Conservation (phyloP, 2,329 filamentous ascomycete species). For the Sporothrix brunneoviolacea region DNA sequence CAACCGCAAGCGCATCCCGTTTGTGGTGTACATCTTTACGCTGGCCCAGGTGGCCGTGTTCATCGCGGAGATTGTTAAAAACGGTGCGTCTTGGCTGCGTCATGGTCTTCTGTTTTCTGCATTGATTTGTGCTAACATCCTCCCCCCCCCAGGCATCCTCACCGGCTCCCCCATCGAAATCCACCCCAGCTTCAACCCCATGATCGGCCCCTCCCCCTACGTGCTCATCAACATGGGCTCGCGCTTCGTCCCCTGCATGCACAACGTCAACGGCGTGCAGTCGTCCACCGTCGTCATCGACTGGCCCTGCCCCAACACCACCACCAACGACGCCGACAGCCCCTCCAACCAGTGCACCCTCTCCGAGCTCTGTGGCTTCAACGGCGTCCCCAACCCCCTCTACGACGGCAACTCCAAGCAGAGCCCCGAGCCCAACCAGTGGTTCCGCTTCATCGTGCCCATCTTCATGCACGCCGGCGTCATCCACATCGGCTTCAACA, state of each 20-base stretch:
- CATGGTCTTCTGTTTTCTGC: too few species aligned
- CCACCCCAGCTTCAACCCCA: slow-evolving; percentile 84
- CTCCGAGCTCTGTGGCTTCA: slow-evolving; percentile 76
- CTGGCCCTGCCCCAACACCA: slow-evolving; percentile 81
- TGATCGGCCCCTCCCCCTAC: slow-evolving; percentile 90
- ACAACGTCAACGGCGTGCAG: slow-evolving; percentile 63
- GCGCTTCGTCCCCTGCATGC: slow-evolving; percentile 91
- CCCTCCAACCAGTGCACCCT: slow-evolving; percentile 60
- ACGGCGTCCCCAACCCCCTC: slow-evolving; percentile 62
- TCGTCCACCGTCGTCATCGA: slow-evolving; percentile 39
- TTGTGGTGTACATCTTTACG: slow-evolving; percentile 76
- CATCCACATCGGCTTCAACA: slow-evolving; percentile 92
- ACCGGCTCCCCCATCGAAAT: slow-evolving; percentile 75
- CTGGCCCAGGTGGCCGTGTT: slow-evolving; percentile 76
- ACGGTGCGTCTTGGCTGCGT: too few species aligned
- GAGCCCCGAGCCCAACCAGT: slow-evolving; percentile 72
- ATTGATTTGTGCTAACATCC: too few species aligned
- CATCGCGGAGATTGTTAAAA: slow-evolving; percentile 78
- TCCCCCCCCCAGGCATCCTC: slow-evolving; percentile 19
- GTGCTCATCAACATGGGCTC: slow-evolving; percentile 96
- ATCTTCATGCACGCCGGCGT: slow-evolving; percentile 94
- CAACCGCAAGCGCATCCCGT: slow-evolving; percentile 55
- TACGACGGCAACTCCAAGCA: slow-evolving; percentile 46
- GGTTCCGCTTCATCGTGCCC: slow-evolving; percentile 92
- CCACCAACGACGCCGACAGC: slow-evolving; percentile 45